Evolutionary conservation across 257 asterid species (phyloP), one percentile per base, ranked within the genome.

Genomic region (Przewalskia tangutica): DNA sequence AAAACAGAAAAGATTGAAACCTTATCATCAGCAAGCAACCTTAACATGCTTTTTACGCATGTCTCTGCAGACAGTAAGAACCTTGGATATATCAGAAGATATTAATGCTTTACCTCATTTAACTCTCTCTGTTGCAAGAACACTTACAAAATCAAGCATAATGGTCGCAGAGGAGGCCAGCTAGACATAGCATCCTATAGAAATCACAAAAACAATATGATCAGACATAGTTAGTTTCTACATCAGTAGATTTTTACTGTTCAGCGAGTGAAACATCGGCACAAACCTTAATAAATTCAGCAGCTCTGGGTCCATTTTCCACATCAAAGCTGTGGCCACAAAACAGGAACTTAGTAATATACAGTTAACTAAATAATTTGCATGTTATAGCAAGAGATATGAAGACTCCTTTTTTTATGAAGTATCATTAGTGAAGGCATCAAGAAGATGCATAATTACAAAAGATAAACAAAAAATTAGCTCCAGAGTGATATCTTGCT

Each of bases 101-200:
- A 13, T 50, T 48, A 83, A 44, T 80, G 48, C 54, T 42, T 63
- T 84, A 96, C 99, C 95, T 96, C 99, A 87, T 94, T 96, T 84
- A 96, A 85, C 91, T 94, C 98, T 85, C 99, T 90, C 82, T 96
- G 99, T 87, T 94, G 98, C 86, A 96, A 86, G 88, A 96, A 96
- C 76, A 94, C 87, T 89, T 96, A 94, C 90, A 96, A 88, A 86
- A 96, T 94, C 81, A 94, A 89, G 84, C 98, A 93, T 85, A 96
- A 84, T 44, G 99, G 98, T 76, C 93, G 91, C 16, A 96, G 86
- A 4, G 97, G 94, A 13, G 99, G 97, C 97, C 98, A 96, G 84
- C 85, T 89, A 71, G 87, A 79, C 81, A 96, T 89, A 84, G 95
- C 91, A 88, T 89, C 92, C 99, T 94, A 85, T 34, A 87, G 36